Conservation (phyloP, 768 basidiomycete genomes). For the Mycena galopus region DNA sequence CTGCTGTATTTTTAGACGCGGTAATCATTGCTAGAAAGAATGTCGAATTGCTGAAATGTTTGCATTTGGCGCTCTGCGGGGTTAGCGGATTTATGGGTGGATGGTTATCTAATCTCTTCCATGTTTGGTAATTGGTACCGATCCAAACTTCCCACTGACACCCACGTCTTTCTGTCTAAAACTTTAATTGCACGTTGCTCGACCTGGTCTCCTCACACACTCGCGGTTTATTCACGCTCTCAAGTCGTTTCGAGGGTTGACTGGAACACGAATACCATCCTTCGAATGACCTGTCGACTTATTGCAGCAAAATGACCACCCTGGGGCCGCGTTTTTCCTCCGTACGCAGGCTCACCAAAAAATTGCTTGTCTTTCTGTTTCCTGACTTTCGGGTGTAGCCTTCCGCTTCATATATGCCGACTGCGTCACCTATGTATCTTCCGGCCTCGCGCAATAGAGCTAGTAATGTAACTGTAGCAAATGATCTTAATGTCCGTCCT, state of each 20-base stretch:
- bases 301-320: not conserved
- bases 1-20: conserved; percentile 18
- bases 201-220: not conserved
- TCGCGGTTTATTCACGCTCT: not conserved
- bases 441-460: not conserved
- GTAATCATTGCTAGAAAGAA: too few species aligned
- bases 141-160: not conserved
- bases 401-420: not conserved
- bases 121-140: too few species aligned
- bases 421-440: not conserved
- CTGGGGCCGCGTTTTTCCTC: not conserved
- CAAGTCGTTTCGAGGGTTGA: not conserved
- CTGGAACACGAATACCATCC: not conserved
- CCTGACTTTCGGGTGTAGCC: not conserved
- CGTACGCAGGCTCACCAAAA: not conserved
- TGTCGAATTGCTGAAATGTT: not conserved
- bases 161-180: conserved; percentile 11
- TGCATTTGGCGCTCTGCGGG: too few species aligned
- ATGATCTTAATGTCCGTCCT: not conserved
- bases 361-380: not conserved
- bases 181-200: not conserved
- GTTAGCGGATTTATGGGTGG: too few species aligned
- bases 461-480: not conserved
- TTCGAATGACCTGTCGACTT: conserved; percentile 3
- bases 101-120: too few species aligned